These are phyloP conservation scores for Perilla frutescens DNA, from an alignment of 257 asterid species.

Conservation along the genomic window DNA sequence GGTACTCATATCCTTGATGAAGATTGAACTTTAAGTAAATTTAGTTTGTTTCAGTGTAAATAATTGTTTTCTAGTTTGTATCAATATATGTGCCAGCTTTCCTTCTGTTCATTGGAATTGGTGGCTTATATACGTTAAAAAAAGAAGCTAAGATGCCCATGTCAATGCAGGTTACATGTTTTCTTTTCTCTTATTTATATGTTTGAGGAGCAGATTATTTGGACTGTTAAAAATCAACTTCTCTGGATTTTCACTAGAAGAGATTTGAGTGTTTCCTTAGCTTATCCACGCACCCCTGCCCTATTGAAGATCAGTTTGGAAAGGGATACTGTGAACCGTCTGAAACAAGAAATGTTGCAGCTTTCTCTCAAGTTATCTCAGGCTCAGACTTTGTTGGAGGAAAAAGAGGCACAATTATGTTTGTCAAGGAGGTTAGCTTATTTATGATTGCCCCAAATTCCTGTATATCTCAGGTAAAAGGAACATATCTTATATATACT, in stretches of 20 bases:
- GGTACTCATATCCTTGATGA: constrained; percentile 88
- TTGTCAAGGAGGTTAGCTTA: constrained; percentile 59
- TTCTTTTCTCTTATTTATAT: not conserved
- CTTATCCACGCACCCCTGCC: constrained; percentile 91
- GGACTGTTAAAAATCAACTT: constrained; percentile 23
- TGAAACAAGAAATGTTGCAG: constrained; percentile 81
- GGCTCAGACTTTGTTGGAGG: constrained; percentile 70
- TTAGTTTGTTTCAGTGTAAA: not conserved
- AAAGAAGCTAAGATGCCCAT: constrained; percentile 5
- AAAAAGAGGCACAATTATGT: constrained; percentile 66
- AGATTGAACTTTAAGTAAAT: constrained; percentile 23
- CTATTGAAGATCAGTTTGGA: constrained; percentile 89
- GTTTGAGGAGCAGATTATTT: constrained; percentile 5
- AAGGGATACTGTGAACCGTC: constrained; percentile 66
- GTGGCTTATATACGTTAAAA: not conserved
- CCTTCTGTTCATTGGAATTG: not conserved
- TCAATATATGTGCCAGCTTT: constrained; percentile 20
- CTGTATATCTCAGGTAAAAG: constrained; percentile 15
- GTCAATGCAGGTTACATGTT: not conserved
- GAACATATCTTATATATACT: constrained; percentile 14
- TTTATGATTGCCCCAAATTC: constrained; percentile 29
- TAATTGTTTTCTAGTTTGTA: constrained; percentile 13
- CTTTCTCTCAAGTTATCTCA: constrained; percentile 76
- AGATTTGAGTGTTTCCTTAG: constrained; percentile 62
- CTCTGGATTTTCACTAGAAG: constrained; percentile 11